Evolutionary conservation across 306 rosid genomes (phyloP).

Genomic region (Prosopis cineraria): DNA sequence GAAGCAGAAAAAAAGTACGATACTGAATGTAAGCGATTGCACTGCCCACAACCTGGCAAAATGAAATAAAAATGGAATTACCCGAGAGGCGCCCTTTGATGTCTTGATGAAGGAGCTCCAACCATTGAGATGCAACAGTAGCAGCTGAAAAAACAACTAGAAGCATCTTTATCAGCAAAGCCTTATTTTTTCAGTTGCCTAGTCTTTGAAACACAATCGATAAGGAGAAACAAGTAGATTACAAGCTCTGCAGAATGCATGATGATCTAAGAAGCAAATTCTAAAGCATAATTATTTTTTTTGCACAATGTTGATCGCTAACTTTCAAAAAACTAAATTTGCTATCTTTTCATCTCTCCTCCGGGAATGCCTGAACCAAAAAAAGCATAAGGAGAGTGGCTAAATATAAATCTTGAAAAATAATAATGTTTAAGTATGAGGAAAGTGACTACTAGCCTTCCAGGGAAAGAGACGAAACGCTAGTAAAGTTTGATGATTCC

Average conservation of each 20-base stretch:
- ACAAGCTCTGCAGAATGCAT: background rate
- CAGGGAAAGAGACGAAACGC: constrained; percentile 72
- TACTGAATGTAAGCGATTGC: constrained; percentile 14
- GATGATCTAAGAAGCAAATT: constrained; percentile 19
- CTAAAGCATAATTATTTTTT: constrained; percentile 17
- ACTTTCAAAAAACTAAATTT: constrained; percentile 1
- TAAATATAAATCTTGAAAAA: constrained; percentile 20
- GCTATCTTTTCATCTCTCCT: background rate
- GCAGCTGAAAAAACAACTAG: constrained; percentile 76
- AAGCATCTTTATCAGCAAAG: constrained; percentile 30
- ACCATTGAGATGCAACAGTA: constrained; percentile 92
- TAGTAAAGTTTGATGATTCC: constrained; percentile 57
- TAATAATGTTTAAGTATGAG: background rate
- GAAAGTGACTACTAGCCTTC: constrained; percentile 53
- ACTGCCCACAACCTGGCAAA: constrained; percentile 14
- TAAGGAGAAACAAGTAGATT: constrained; percentile 18
- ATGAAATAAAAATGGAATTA: constrained; percentile 36
- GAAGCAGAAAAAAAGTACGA: constrained; percentile 33
- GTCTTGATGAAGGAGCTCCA: constrained; percentile 88
- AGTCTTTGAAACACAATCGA: background rate
- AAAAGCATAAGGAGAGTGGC: constrained; percentile 8
- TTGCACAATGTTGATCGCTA: background rate
- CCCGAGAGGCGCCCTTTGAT: constrained; percentile 90
- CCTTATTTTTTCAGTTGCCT: background rate
- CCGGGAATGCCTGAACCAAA: background rate